Conservation (phyloP, 306 rosid genomes). For the Rosa rugosa region DNA sequence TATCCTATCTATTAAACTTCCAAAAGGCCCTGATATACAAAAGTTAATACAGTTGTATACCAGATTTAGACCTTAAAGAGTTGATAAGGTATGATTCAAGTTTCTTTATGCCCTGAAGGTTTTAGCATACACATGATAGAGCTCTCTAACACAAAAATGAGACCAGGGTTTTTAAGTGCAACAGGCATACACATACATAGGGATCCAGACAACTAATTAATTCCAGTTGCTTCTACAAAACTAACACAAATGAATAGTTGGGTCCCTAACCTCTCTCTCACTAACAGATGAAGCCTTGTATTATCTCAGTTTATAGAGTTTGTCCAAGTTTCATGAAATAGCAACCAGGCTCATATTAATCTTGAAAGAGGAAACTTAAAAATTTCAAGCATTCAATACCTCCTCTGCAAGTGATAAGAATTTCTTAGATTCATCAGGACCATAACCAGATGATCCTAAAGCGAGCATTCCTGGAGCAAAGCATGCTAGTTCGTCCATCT, state of each 20-base stretch:
- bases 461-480: constrained; percentile 99
- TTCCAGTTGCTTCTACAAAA: neutral
- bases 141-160: neutral
- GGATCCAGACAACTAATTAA: neutral
- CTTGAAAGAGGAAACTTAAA: neutral
- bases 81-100: neutral
- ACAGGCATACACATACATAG: neutral
- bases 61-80: no score
- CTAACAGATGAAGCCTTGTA: neutral
- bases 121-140: neutral
- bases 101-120: neutral
- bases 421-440: constrained; percentile 69
- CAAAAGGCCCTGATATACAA: no score
- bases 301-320: neutral
- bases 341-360: neutral
- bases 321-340: constrained; percentile 4
- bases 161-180: neutral
- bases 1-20: no score
- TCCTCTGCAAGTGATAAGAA: constrained; percentile 86
- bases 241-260: neutral
- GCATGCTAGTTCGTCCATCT: constrained; percentile 99
- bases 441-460: constrained; percentile 85
- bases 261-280: neutral
- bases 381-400: constrained; percentile 38
- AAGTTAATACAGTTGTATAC: no score